Evolutionary conservation across 2,329 filamentous ascomycete species (phyloP), one percentile per base, ranked within the genome.

Genomic region (Daldinia sp.): DNA sequence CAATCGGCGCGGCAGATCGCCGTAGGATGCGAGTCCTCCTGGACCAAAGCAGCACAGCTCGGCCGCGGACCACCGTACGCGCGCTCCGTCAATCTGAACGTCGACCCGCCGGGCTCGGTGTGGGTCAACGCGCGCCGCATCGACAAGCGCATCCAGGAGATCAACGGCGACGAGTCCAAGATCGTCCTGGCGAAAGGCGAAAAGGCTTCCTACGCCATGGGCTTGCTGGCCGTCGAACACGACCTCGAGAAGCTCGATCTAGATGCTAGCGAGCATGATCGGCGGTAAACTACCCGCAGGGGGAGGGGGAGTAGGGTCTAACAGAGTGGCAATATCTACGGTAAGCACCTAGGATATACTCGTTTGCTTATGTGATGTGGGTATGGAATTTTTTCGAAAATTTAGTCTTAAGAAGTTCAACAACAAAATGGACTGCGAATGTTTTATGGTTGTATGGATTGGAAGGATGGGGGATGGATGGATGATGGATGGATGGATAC

Each of bases 1-100:
- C 91, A 93, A 74, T 93, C 92, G 1, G 92, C 93, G 1, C 87
- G 89, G 37, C 89, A 94, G 44, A 95, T 98, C 70, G 93, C 93
- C 0, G 85, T 88, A 55, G 94, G 93, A 1, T 97, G 93, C 78
- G 94, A 98, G 79, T 90, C 89, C 2, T 87, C 89, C 0, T 99
- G 96, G 96, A 85, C 88, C 66, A 92, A 90, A 76, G 90, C 92
- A 0, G 91, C 88, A 3, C 87, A 90, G 68, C 83, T 92, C 73
- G 92, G 92, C 0, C 86, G 89, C 51, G 95, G 94, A 0, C 93
- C 94, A 3, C 89, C 89, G 0, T 98, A 97, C 77, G 79, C 82
- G 57, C 83, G 87, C 28, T 83, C 81, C 7, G 76, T 76, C 60
- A 81, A 82, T 70, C 73, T 82, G 12, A 60, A 70, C 10, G 20